Evolutionary conservation across 352 stramenopile genomes (phyloP).

Genomic region (Phytophthora pinifolia): DNA sequence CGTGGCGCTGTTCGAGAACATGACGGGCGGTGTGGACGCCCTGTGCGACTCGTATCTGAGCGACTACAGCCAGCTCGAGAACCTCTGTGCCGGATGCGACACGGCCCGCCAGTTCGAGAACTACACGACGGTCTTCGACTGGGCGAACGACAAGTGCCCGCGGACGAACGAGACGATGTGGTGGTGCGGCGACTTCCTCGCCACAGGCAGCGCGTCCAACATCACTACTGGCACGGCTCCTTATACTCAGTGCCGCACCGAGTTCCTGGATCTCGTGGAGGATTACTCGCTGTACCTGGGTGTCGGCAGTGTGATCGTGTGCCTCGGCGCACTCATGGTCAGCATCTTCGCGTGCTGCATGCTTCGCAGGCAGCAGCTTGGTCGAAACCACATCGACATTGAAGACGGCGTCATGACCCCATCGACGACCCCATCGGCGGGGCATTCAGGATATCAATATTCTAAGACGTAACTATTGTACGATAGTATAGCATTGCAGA

Average conservation of each 20-base stretch:
- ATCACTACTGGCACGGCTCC: slow-evolving; percentile 39
- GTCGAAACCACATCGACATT: slow-evolving; percentile 11
- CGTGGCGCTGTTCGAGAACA: slow-evolving; percentile 33
- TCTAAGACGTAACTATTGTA: slow-evolving; percentile 35
- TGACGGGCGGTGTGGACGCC: slow-evolving; percentile 49
- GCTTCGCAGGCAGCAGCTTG: slow-evolving; percentile 31
- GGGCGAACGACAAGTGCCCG: slow-evolving; percentile 77
- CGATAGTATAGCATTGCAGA: neutral
- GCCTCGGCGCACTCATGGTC: slow-evolving; percentile 40
- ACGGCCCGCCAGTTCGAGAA: slow-evolving; percentile 58
- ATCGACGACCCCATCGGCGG: slow-evolving; percentile 23
- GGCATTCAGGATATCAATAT: slow-evolving; percentile 24
- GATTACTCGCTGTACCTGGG: slow-evolving; percentile 41
- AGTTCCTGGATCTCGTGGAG: slow-evolving; percentile 51
- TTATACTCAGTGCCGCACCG: slow-evolving; percentile 46
- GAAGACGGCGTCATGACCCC: slow-evolving; percentile 21
- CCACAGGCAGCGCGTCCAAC: slow-evolving; percentile 25
- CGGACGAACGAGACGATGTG: slow-evolving; percentile 45
- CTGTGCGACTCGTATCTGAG: slow-evolving; percentile 53
- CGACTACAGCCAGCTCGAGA: slow-evolving; percentile 37
- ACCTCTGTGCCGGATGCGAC: slow-evolving; percentile 53
- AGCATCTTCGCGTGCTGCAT: slow-evolving; percentile 48
- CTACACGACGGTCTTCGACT: slow-evolving; percentile 75
- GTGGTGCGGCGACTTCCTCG: slow-evolving; percentile 69
- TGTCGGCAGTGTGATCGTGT: slow-evolving; percentile 39